Base-by-base conservation (phyloP, 2,329 filamentous ascomycete species). In the Dactylella cylindrospora region DNA sequence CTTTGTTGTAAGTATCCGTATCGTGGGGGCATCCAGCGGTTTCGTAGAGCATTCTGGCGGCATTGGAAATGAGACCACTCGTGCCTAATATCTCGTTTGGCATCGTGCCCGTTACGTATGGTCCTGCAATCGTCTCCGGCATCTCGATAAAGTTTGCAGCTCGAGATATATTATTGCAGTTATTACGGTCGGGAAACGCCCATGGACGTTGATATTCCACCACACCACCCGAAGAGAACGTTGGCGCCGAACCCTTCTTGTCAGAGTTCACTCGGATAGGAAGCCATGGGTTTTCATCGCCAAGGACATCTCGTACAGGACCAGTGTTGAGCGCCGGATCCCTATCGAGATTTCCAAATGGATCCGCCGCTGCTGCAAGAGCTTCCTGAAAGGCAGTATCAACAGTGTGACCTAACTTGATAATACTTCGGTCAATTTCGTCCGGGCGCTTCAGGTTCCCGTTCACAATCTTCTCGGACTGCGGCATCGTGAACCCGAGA, bases 401-500 rank as follows among this genome's bases (percentile, higher is more conserved):
- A 22, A 43, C 39, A 3, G 39, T 26, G 10, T 43, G 39, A 15
- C 39, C 39, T 3, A 43, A 22, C 3, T 22, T 17, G 6, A 43
- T 29, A n/a, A 43, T 13, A 13, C 20, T 29, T 5, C 26, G 22
- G 20, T 43, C 39, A 15, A 43, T 29, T n/a, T 43, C 39, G 25
- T 43, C 26, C 5, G 39, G 39, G 3, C 39, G 39, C 26, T 43
- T 43, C 3, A 43, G 39, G 13, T 43, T 10, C 39, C 39, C 39
- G 20, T 29, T 43, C 8, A 15, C 22, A 13, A 25, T 12, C 20
- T 43, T 25, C 13, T 43, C 39, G 5, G 39, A 43, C 39, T 43
- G 39, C 10, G 39, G 39, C 4, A 43, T 43, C 6, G 25, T 43
- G 15, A 23, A 43, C n/a, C 39, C 39, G 15, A 43, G 39, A 43